Evolutionary conservation across 495 filamentous ascomycete genomes (phyloP), one percentile per base, ranked within the genome.

Genomic region (Delitschia confertaspora): DNA sequence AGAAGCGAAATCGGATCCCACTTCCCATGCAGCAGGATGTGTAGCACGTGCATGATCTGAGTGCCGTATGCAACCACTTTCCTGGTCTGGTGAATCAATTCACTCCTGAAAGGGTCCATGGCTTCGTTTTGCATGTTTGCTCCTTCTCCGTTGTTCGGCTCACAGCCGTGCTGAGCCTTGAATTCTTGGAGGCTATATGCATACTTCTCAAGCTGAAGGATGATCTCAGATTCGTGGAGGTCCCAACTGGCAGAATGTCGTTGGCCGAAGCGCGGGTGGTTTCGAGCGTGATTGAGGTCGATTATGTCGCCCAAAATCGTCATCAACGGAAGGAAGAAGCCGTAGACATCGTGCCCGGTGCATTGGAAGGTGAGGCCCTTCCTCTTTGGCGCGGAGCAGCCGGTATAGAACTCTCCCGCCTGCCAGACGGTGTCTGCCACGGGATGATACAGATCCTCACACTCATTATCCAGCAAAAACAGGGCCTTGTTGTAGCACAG

Each of bases 1-100:
- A 76, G 66, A 52, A 77, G 66, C 24, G 65, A 69, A 17, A 77
- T 71, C 10, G 73, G 70, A 47, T 78, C 75, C 73, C 72, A 76
- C 57, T 78, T 75, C 4, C 73, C 72, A 36, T 73, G 62, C 5
- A 75, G 58, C 0, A 78, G 62, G 16, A 79, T 73, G 38, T 76
- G 68, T 1, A 79, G 64, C 22, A 79, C 75, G 42, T 76, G 72
- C 53, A 76, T 69, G 17, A 79, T 66, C 43, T 76, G 71, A 21
- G 61, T 67, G 18, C 23, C 47, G 30, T 51, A 50, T 0, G 51
- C 51, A 1, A 53, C 42, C 10, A 54, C 50, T 31, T 47, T 55
- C 38, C 32, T 43, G 3, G 47, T 58, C 20, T 58, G 40, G 19
- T 53, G 49, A 6, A 27, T 33, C 30, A 38, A 47, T 24, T 53